Conservation (phyloP, 805 yeast species). For the Nakazawaea populi region DNA sequence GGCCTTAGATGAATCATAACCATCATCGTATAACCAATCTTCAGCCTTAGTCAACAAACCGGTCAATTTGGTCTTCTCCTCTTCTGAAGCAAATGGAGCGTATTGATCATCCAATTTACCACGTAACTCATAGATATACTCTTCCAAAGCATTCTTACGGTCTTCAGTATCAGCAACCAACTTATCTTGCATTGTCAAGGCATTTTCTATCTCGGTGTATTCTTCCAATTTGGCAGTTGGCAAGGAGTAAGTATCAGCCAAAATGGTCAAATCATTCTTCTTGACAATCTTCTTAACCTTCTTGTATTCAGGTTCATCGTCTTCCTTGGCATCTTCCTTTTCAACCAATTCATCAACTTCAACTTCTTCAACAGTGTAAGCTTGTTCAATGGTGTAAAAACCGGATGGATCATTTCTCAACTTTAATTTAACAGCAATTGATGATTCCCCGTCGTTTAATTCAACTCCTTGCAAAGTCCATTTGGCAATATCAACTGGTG, state of each 20-base stretch:
- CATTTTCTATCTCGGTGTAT: constrained; percentile 76
- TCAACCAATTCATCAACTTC: constrained; percentile 85
- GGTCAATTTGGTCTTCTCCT: constrained; percentile 76
- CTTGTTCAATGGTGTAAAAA: constrained; percentile 86
- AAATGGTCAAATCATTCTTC: constrained; percentile 71
- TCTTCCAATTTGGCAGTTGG: constrained; percentile 48
- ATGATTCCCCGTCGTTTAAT: constrained; percentile 67
- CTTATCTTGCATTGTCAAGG: constrained; percentile 85
- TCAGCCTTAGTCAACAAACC: constrained; percentile 79
- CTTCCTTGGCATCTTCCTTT: constrained; percentile 45
- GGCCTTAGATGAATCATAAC: constrained; percentile 94
- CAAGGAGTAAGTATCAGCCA: constrained; percentile 56
- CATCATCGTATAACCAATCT: constrained; percentile 98
- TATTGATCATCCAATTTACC: constrained; percentile 94
- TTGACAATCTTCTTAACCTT: constrained; percentile 91
- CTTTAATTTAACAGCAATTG: constrained; percentile 85
- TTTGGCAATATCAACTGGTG: constrained; percentile 61
- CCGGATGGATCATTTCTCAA: constrained; percentile 98
- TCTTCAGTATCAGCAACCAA: constrained; percentile 98
- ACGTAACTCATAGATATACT: constrained; percentile 95
- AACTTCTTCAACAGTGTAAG: constrained; percentile 91
- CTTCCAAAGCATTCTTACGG: constrained; percentile 96
- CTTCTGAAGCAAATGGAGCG: constrained; percentile 81
- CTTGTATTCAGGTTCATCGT: constrained; percentile 78
- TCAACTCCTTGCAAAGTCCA: constrained; percentile 87